Base-by-base conservation (phyloP, 352 stramenopile species). In the Phytophthora fragariae region DNA sequence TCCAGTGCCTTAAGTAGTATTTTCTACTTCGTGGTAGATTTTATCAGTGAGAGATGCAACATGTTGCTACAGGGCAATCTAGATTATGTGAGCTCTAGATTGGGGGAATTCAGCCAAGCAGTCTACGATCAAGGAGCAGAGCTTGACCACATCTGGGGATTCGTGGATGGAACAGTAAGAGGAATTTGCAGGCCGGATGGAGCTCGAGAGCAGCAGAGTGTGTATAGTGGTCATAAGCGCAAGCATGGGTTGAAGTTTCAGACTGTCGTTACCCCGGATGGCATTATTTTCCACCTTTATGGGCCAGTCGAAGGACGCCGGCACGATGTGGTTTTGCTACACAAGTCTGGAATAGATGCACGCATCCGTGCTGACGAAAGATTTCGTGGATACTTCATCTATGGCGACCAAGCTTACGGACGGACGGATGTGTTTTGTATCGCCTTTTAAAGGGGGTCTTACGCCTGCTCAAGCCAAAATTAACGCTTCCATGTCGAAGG, bases 371-470 rank as follows among this genome's bases (percentile, higher is more conserved):
- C 59, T 31, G 7, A 62, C 49, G 53, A 8, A 5, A 1, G 41
- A 39, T 58, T 58, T 19, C 29, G 17, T n/a, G 53, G 27, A 7
- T 58, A 37, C 17, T 58, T 58, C 11, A 44, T 58, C 9, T 58
- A 58, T 21, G 29, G 29, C 9, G 53, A 58, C 19, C 53, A 47
- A 58, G 53, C 24, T 46, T 58, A 44, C 31, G 29, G 29, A n/a
- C 53, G 53, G 5, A 58, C 53, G 7, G 53, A 58, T 35, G 53
- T 58, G 1, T n/a, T 58, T 58, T 44, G 17, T 44, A 44, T 58
- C 53, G 24, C 53, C 53, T 17, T 44, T 41, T 11, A 58, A 44
- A 21, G 6, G 12, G 5, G 14, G 14, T 58, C 29, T 58, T 7
- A 58, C 53, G 14, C 24, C 53, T 24, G 29, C 53, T 44, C 53